Evolutionary conservation across 2,329 filamentous ascomycete genomes (phyloP).

Genomic region (Aspergillus pseudotamarii): DNA sequence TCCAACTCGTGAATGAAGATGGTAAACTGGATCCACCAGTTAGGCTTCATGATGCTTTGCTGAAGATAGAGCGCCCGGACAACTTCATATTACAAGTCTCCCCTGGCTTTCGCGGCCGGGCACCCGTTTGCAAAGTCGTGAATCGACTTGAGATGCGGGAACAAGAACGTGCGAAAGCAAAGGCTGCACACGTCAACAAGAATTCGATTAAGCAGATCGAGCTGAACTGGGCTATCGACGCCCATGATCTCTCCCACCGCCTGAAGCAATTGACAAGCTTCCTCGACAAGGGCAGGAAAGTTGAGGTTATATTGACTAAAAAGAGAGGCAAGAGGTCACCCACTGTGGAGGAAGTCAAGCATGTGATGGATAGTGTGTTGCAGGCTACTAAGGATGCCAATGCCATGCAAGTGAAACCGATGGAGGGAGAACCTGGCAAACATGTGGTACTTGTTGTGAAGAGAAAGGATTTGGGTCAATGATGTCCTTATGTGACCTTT

Average conservation of each 20-base stretch:
- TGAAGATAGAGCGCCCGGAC: slow-evolving; percentile 51
- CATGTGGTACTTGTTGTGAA: slow-evolving; percentile 41
- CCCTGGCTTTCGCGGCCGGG: slow-evolving; percentile 29
- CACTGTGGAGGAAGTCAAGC: slow-evolving; percentile 62
- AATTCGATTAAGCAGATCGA: slow-evolving; percentile 73
- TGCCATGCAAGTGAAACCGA: slow-evolving; percentile 42
- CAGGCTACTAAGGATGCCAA: slow-evolving; percentile 48
- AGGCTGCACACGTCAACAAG: slow-evolving; percentile 44
- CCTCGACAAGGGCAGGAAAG: slow-evolving; percentile 71
- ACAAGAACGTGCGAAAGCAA: slow-evolving; percentile 44
- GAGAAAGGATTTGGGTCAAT: slow-evolving; percentile 27
- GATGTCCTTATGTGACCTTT: background rate
- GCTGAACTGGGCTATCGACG: slow-evolving; percentile 82
- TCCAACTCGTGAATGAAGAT: slow-evolving; percentile 40
- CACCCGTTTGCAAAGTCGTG: slow-evolving; percentile 72
- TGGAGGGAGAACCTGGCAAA: slow-evolving; percentile 46
- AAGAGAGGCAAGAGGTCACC: slow-evolving; percentile 67
- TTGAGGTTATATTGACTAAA: slow-evolving; percentile 72
- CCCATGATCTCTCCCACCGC: slow-evolving; percentile 73
- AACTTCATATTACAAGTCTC: slow-evolving; percentile 56
- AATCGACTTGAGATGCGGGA: slow-evolving; percentile 58
- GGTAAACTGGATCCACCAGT: slow-evolving; percentile 34
- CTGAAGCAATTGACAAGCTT: slow-evolving; percentile 70
- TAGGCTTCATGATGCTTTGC: slow-evolving; percentile 39
- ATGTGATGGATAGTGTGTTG: slow-evolving; percentile 57